phyloP scores from a whole-genome alignment of 2,329 filamentous ascomycete genomes.

The Chaetoscypha palmicola region DNA sequence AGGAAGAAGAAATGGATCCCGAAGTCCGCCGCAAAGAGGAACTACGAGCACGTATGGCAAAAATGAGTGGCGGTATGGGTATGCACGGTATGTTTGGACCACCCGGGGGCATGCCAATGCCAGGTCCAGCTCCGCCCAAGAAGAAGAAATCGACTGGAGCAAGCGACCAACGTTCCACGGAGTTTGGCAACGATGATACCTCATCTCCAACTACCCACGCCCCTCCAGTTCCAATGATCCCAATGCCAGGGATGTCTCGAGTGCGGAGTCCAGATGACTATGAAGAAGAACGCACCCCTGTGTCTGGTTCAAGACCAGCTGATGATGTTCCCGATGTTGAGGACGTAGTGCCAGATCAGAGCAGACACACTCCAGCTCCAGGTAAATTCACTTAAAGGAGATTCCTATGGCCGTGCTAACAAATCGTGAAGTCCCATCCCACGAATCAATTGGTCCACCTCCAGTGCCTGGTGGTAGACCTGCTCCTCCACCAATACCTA shows the following conservation, averaged over 20 bases:
- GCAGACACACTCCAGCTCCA: slow-evolving; percentile 32
- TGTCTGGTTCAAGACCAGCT: slow-evolving; percentile 35
- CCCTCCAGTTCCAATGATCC: slow-evolving; percentile 54
- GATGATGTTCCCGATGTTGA: slow-evolving; percentile 49
- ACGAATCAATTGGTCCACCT: slow-evolving; percentile 30
- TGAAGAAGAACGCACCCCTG: slow-evolving; percentile 43
- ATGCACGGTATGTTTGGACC: slow-evolving; percentile 91
- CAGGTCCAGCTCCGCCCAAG: slow-evolving; percentile 41
- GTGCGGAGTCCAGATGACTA: slow-evolving; percentile 41
- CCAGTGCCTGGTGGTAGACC: slow-evolving; percentile 39
- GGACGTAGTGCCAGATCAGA: slow-evolving; percentile 36
- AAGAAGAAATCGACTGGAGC: slow-evolving; percentile 47
- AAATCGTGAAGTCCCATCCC: slow-evolving; percentile 22
- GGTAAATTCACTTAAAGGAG: slow-evolving; percentile 11
- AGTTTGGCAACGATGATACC: slow-evolving; percentile 39
- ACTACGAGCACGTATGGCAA: slow-evolving; percentile 90
- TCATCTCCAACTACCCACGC: slow-evolving; percentile 39
- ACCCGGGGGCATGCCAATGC: slow-evolving; percentile 59
- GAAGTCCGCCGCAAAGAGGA: slow-evolving; percentile 82
- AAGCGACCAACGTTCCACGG: slow-evolving; percentile 37
- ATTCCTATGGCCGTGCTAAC: not conserved
- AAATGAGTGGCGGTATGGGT: slow-evolving; percentile 96
- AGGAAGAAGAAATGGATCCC: slow-evolving; percentile 79
- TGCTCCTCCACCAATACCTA: slow-evolving; percentile 50
- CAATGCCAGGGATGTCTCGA: slow-evolving; percentile 65